Base-by-base conservation (phyloP, 75 land plant genomes). In the Cryptomeria japonica region DNA sequence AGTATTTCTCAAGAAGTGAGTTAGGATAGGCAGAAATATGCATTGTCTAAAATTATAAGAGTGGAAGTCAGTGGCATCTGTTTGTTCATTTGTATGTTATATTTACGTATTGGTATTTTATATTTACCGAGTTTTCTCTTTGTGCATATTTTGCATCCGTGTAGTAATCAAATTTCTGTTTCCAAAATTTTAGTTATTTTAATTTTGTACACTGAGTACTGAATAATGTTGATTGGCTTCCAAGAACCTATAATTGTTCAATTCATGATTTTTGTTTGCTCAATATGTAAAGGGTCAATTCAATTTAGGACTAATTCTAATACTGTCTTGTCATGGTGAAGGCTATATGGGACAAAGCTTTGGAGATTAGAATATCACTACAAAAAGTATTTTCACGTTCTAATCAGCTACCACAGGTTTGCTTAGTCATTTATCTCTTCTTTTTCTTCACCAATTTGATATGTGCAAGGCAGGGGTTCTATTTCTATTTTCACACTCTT, bases 341-440 rank as follows among this genome's bases (percentile, higher is more conserved):
- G 97, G 92, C 86, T 73, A 87, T 96, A 56, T 96, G 97, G 97
- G 96, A 96, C 89, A 95, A 91, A 80, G 89, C 93, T 32, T 88
- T 96, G 53, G 97, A 96, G 90, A 84, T 93, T 32, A 92, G 96
- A 86, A 94, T 95, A 87, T 88, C 93, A 38, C 90, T 96, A 86
- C 97, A 95, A 87, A 96, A 94, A 78, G 86, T 92, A 68, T 93
- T 95, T 79, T 88, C 93, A 83, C 90, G 87, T 61, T 92, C 94
- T 85, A 96, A 96, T 88, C 94, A 90, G 89, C 38, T 96, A 68
- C 95, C 96, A 36, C 90, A 91, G 97, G 97, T 94, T 53, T 51
- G 72, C 9, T 87, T 4, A 34, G 75, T 83, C 64, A 42, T 49
- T 19, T 51, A 41, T 53, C n/a, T 22, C 2, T 72, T 47, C 75